Evolutionary conservation across 345 rosid genomes (phyloP), one percentile per base, ranked within the genome.

Genomic region (Erysimum cheiranthoides): DNA sequence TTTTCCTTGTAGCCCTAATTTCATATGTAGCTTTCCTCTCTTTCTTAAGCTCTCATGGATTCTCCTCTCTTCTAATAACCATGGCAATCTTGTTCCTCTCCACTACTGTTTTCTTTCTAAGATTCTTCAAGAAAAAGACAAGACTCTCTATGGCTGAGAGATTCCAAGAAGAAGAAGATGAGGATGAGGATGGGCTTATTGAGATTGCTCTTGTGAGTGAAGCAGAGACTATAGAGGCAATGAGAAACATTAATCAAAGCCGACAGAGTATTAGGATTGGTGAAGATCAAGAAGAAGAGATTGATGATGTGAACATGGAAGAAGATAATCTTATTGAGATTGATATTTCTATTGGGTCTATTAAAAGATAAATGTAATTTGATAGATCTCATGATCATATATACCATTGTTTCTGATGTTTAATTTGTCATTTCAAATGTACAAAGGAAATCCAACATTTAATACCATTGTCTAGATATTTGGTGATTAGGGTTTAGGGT

Each of bases 271-370:
- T 76, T 56, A 66, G 28, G 46, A 35, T 11, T 67, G 73, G 8
- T 45, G 8, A 17, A 35, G 64, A 65, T 18, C 58, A 66, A 46
- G 68, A 38, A 66, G 53, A 67, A 49, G 60, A 66, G 32, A 74
- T 74, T 7, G 80, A 75, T 9, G 81, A 81, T 62, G 82, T 61
- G 31, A 87, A 65, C 60, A 66, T 74, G 40, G 97, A 86, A 53
- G 97, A 89, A 46, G 94, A 89, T 31, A 87, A 86, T 65, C 75
- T 91, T 68, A 87, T 91, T 73, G 97, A 91, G 82, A 88, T 91
- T 75, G 97, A 91, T 78, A 86, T 91, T 70, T 85, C 89, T 9
- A 68, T 85, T 79, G 91, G 92, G 7, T 91, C 90, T 51, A 91
- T 89, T 76, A 91, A 91, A 78, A 75, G 80, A 39, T 54, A 81